phyloP scores from a whole-genome alignment of 2,329 filamentous ascomycete genomes.

The Colletotrichum acutatum region DNA sequence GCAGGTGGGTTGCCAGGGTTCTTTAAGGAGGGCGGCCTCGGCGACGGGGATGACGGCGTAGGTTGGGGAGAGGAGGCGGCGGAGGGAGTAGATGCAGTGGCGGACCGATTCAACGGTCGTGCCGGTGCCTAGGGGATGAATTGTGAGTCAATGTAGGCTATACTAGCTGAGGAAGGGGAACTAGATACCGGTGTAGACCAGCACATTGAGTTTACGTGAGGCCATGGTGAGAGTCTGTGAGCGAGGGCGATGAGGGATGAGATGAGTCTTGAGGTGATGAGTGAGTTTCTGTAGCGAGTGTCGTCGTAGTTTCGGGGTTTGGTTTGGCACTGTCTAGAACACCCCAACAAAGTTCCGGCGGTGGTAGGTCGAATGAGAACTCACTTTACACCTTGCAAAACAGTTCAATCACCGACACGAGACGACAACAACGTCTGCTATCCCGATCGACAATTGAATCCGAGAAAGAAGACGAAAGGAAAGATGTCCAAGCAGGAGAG shows the following conservation, averaged over 20 bases:
- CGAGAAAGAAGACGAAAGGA: not conserved
- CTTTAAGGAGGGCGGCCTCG: constrained; percentile 82
- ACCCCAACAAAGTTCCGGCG: constrained; percentile 11
- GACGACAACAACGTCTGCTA: not conserved
- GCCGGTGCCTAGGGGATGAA: constrained; percentile 72
- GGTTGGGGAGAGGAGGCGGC: constrained; percentile 85
- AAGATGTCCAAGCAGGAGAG: constrained; percentile 68
- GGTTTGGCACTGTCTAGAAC: constrained; percentile 16
- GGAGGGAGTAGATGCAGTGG: constrained; percentile 88
- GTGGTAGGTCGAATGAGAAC: not conserved
- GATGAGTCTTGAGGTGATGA: constrained; percentile 8
- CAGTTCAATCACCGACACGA: not conserved
- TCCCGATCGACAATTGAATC: not conserved
- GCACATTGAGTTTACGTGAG: constrained; percentile 82
- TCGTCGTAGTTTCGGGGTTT: constrained; percentile 8
- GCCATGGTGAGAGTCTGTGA: constrained; percentile 60
- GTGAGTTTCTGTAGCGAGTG: constrained; percentile 5
- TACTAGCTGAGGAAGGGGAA: not conserved
- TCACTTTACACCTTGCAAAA: not conserved
- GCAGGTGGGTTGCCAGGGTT: constrained; percentile 90
- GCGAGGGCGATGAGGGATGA: constrained; percentile 12
- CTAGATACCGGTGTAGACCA: constrained; percentile 85
- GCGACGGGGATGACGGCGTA: constrained; percentile 92
- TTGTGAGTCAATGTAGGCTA: constrained; percentile 30
- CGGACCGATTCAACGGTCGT: constrained; percentile 89